Percentiles rank a stretch among this genome's conserved stretches.
Conservation (phyloP, 2,329 filamentous ascomycete species). For the Ophiocordyceps robertsii region DNA sequence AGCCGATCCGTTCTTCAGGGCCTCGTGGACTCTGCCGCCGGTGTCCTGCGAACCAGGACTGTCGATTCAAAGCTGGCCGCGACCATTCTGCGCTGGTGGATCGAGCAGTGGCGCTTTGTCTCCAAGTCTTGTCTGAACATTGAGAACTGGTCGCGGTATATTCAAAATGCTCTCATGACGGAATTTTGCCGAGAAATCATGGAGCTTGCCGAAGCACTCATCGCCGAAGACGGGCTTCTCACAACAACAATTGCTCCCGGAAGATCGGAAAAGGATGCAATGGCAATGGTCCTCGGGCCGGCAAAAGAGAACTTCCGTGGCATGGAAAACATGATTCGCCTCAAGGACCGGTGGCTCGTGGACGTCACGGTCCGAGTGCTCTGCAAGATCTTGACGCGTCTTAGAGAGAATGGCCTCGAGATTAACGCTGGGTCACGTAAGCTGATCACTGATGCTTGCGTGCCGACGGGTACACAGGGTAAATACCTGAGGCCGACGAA, state of each 20-base stretch:
- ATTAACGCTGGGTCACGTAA: constrained; percentile 46
- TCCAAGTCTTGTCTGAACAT: constrained; percentile 72
- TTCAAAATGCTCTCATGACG: constrained; percentile 69
- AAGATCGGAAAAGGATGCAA: constrained; percentile 22
- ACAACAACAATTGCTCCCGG: constrained; percentile 42
- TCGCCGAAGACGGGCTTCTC: constrained; percentile 76
- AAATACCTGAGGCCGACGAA: constrained; percentile 59
- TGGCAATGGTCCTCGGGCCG: constrained; percentile 24
- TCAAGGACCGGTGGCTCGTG: constrained; percentile 79
- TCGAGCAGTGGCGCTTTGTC: constrained; percentile 67
- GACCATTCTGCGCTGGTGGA: constrained; percentile 69
- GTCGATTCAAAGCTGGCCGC: constrained; percentile 48
- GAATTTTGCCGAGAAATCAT: constrained; percentile 92
- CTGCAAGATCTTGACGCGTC: constrained; percentile 66
- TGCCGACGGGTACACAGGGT: constrained; percentile 38
- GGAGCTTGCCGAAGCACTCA: constrained; percentile 76
- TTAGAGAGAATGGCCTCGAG: constrained; percentile 65
- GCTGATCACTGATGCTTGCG: constrained; percentile 54
- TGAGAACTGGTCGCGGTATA: constrained; percentile 66
- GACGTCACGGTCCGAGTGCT: constrained; percentile 71
- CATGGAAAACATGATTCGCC: constrained; percentile 77
- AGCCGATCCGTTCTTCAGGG: constrained; percentile 42
- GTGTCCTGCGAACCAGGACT: constrained; percentile 39
- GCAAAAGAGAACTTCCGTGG: constrained; percentile 40
- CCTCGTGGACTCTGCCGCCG: constrained; percentile 41